Percentiles rank a stretch among this genome's conserved stretches.
These are phyloP conservation scores for Lecanicillium sp. DNA, from an alignment of 2,329 filamentous ascomycete genomes.

Conservation along the genomic window DNA sequence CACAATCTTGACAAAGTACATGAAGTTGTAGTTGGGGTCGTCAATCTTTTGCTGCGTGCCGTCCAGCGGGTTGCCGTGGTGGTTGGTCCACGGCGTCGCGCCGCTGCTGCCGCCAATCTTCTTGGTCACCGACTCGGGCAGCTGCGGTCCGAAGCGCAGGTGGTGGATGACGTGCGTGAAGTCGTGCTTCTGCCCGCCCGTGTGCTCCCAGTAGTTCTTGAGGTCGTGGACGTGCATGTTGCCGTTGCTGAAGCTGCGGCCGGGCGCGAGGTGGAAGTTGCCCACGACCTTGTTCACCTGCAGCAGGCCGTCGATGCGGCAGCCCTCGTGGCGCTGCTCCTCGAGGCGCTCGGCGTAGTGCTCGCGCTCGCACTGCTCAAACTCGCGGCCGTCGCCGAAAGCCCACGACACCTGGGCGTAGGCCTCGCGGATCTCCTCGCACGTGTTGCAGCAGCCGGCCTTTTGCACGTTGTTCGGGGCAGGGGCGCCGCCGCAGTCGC, in stretches of 20 bases:
- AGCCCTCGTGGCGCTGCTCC: conserved; percentile 83
- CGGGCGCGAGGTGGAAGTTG: conserved; percentile 97
- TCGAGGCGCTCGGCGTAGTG: conserved; percentile 88
- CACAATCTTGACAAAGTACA: conserved; percentile 99
- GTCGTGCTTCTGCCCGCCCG: conserved; percentile 65
- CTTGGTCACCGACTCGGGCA: conserved; percentile 64
- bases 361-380: conserved; percentile 93
- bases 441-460: conserved; percentile 91
- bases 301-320: conserved; percentile 84
- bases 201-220: conserved; percentile 83
- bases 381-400: conserved; percentile 84
- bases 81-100: conserved; percentile 66
- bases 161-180: conserved; percentile 87
- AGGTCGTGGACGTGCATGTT: conserved; percentile 98
- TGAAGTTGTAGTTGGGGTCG: conserved; percentile 87
- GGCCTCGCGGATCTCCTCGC: conserved; percentile 91
- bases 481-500: conserved; percentile 81
- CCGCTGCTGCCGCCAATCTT: conserved; percentile 47
- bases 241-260: conserved; percentile 90
- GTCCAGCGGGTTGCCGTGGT: conserved; percentile 90
- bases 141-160: conserved; percentile 85
- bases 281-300: conserved; percentile 98
- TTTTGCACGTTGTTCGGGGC: conserved; percentile 67
- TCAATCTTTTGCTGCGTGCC: conserved; percentile 67
- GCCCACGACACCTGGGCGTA: conserved; percentile 89